Percentiles rank a stretch among this genome's conserved stretches.
Conservation (phyloP, 2,329 filamentous ascomycete genomes). For the Ophiostoma australiae region DNA sequence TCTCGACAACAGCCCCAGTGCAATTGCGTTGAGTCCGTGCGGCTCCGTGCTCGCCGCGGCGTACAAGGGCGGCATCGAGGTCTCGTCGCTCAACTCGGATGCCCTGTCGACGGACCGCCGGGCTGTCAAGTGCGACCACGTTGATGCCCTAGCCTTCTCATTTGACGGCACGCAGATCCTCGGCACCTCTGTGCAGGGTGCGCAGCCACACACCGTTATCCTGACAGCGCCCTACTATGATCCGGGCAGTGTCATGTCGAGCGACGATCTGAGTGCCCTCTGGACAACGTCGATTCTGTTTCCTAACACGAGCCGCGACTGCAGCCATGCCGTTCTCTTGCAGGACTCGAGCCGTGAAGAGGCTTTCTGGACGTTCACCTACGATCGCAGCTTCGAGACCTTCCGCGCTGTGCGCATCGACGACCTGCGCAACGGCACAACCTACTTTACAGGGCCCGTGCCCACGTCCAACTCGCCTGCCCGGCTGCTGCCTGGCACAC, state of each 20-base stretch:
- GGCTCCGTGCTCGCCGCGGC: conserved; percentile 78
- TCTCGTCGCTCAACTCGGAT: conserved; percentile 65
- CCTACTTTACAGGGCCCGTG: conserved; percentile 70
- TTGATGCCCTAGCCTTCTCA: conserved; percentile 71
- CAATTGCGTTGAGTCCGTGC: conserved; percentile 75
- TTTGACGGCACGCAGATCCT: conserved; percentile 72
- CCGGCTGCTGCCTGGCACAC: conserved; percentile 62
- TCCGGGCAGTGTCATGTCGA: conserved; percentile 59
- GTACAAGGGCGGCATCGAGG: conserved; percentile 84
- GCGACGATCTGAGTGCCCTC: conserved; percentile 65
- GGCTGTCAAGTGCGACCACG: conserved; percentile 71
- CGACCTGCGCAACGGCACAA: conserved; percentile 68
- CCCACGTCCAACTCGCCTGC: conserved; percentile 48
- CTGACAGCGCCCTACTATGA: conserved; percentile 77
- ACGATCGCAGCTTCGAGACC: conserved; percentile 69
- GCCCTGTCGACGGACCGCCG: conserved; percentile 62
- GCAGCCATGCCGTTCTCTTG: conserved; percentile 69
- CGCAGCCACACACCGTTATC: conserved; percentile 65
- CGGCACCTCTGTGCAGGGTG: conserved; percentile 64
- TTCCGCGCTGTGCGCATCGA: conserved; percentile 73
- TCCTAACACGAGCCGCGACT: conserved; percentile 72
- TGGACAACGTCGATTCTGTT: conserved; percentile 86
- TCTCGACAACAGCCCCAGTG: conserved; percentile 70
- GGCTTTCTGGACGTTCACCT: conserved; percentile 71
- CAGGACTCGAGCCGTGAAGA: conserved; percentile 58